A percentile compares a stretch with the other conserved stretches of the same genome.
Evolutionary conservation across 371 early-diverging fungal species (phyloP).

Genomic region (Rhizopus stolonifer): DNA sequence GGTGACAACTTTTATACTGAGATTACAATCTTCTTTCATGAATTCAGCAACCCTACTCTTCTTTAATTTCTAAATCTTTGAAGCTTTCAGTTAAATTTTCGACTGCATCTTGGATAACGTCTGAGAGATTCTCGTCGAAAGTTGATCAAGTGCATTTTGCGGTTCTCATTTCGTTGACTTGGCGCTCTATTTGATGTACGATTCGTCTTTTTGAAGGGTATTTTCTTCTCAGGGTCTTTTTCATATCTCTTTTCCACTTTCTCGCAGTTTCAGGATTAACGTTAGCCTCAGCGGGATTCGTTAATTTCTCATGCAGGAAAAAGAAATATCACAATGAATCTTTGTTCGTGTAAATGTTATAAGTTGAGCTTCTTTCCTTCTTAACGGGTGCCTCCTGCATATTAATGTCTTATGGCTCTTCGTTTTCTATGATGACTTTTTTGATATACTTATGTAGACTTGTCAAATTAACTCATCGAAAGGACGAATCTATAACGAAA

Average conservation of each 20-base stretch:
- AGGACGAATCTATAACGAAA: no score
- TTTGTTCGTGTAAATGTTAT: neutral
- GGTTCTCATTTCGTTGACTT: slow-evolving; percentile 3
- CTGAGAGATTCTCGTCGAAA: slow-evolving; percentile 4
- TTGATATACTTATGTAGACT: no score
- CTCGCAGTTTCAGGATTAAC: slow-evolving; percentile 10
- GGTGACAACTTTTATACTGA: no score
- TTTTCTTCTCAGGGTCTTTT: neutral
- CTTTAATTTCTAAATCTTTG: no score
- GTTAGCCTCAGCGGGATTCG: neutral
- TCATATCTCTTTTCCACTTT: slow-evolving; percentile 1
- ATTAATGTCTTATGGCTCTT: slow-evolving; percentile 11
- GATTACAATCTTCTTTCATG: neutral
- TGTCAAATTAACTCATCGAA: no score
- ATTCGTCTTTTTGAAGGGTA: slow-evolving; percentile 2
- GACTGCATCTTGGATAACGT: neutral
- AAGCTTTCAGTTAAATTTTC: no score
- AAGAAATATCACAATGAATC: no score
- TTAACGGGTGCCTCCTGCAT: slow-evolving; percentile 8
- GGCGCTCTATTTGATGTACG: slow-evolving; percentile 7
- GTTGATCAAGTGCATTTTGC: neutral
- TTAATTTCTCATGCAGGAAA: slow-evolving; percentile 46
- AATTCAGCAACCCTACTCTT: neutral
- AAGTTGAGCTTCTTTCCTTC: slow-evolving; percentile 5
- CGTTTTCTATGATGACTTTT: no score